A percentile compares a stretch with the other conserved stretches of the same genome.
Evolutionary conservation across 306 rosid genomes (phyloP).

Genomic region (Dalbergia cultrata): DNA sequence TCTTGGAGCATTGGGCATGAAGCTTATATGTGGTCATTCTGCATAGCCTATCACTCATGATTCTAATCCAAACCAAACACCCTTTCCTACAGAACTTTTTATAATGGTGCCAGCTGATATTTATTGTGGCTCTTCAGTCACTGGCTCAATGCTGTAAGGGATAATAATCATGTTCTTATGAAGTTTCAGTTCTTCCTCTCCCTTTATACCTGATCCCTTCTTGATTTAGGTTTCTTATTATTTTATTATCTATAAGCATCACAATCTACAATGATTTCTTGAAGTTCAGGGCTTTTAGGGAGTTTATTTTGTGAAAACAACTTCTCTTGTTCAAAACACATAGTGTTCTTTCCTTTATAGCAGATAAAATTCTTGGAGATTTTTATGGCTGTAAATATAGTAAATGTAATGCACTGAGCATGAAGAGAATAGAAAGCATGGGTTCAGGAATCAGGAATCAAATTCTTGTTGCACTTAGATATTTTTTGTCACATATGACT

Average conservation of each 20-base stretch:
- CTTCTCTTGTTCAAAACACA: constrained; percentile 12
- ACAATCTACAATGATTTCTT: constrained; percentile 31
- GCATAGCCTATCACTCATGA: background rate
- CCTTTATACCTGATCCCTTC: background rate
- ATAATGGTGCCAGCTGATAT: background rate
- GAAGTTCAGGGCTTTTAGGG: background rate
- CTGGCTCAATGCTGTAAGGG: background rate
- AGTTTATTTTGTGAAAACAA: constrained; percentile 14
- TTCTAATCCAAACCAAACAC: too few relatives aligned
- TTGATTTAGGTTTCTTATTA: constrained; percentile 24
- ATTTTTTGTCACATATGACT: constrained; percentile 22
- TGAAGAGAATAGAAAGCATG: background rate
- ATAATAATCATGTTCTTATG: background rate
- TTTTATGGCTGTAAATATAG: constrained; percentile 3
- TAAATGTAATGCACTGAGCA: background rate
- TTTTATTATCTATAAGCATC: constrained; percentile 9
- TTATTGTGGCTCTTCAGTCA: background rate
- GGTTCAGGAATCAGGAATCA: background rate
- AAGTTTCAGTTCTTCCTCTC: constrained; percentile 10
- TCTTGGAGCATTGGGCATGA: background rate
- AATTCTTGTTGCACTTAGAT: background rate
- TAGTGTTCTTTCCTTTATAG: background rate
- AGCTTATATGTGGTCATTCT: background rate
- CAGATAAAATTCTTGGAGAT: background rate
- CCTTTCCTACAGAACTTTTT: background rate